Base-by-base conservation (phyloP, 805 yeast species). In the Blastobotrys chiropterorum region DNA sequence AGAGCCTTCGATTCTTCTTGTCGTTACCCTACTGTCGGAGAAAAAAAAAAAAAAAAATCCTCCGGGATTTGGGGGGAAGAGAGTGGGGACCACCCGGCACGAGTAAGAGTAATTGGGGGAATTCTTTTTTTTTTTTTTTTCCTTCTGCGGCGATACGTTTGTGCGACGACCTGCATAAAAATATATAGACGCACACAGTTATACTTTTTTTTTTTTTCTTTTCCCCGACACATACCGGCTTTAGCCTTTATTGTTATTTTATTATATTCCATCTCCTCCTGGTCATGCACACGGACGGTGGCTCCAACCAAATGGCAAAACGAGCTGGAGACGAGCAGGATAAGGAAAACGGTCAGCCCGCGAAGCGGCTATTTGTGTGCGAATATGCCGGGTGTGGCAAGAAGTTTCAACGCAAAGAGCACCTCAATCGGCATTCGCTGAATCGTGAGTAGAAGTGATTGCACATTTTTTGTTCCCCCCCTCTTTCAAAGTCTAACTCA, bases 401-500 rank as follows among this genome's bases (percentile, higher is more conserved):
- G 48, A 17, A 44, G 34, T 48, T 47, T 38, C 44, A 41, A 4
- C 44, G 56, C n/a, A 45, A 48, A 39, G 55, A 54, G 26, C 53
- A 55, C 30, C 46, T 50, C 34, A 43, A 47, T 19, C 30, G 53
- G 13, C 57, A 52, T 39, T 21, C 46, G 2, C 40, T 46, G n/a
- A 54, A 47, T 39, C 55, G 55, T 52, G 46, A 46, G 57, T 52
- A n/a, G n/a, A n/a, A n/a, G n/a, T n/a, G n/a, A n/a, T n/a, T n/a
- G n/a, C n/a, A 17, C 34, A 11, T n/a, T n/a, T n/a, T 3, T 13
- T n/a, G n/a, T n/a, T n/a, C n/a, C n/a, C n/a, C n/a, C n/a, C n/a
- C n/a, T n/a, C n/a, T n/a, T n/a, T n/a, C n/a, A n/a, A n/a, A n/a
- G n/a, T n/a, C n/a, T n/a, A n/a, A n/a, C n/a, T n/a, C n/a, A 16